Base-by-base conservation (phyloP, 306 rosid species). In the Corylus heterophylla region DNA sequence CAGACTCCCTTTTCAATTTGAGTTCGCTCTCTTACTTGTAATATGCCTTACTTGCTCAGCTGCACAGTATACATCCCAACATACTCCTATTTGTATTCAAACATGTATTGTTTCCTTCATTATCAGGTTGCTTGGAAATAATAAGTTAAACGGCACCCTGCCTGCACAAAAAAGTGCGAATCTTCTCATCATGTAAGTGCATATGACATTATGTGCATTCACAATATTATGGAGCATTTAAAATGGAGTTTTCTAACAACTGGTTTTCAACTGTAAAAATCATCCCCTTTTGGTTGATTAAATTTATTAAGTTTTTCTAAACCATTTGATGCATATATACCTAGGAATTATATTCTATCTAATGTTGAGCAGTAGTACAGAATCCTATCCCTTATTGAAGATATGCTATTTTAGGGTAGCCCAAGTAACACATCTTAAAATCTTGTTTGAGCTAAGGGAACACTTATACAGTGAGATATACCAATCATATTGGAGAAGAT, bases 111-210 rank as follows among this genome's bases (percentile, higher is more conserved):
- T 47, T 78, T 20, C 42, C 72, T 66, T 63, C 54, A 45, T 47
- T 47, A 13, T 61, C 82, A 89, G 93, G 83, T 88, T 94, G 79
- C 98, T 94, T 64, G 97, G 98, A 86, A 90, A 88, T 81, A 94
- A 94, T 75, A 86, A 69, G 76, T 81, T 94, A 49, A 88, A 7
- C 17, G 97, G 97, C 20, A 39, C 89, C 69, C 74, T 92, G 5
- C 98, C 98, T 17, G 54, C 47, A 22, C 76, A 75, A 58, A 90
- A 77, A 85, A 84, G 88, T 44, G 7, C 78, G 2, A 48, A 85
- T 75, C 97, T 94, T 89, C 25, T 1, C 31, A 69, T 82, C 59
- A 82, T 94, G 98, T 88, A 82, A 88, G 97, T 83, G 45, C 31
- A 13, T 59, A 69, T 54, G 58, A 48, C 29, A 8, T 42, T 69